Evolutionary conservation across 2,329 filamentous ascomycete genomes (phyloP), one percentile per base, ranked within the genome.

Genomic region (Aureobasidium namibiae): DNA sequence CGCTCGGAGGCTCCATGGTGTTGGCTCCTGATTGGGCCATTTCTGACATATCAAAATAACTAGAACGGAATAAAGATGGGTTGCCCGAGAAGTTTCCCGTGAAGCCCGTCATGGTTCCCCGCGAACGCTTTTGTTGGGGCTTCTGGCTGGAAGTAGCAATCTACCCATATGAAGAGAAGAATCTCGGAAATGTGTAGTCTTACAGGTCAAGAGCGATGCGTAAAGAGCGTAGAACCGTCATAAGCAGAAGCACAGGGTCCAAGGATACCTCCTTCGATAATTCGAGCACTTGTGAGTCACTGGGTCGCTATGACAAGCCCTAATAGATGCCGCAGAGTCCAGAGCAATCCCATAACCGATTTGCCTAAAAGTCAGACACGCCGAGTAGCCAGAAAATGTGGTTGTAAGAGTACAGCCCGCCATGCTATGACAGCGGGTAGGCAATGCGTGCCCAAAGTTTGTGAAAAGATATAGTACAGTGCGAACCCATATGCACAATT

Each of bases 401-500:
- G 33, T 52, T 45, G 52, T 45, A 54, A 33, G 31, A 56, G 31
- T 56, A 56, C 52, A 56, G 6, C 31, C 26, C 39, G 29, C 52
- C 23, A 26, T 14, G 3, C 8, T 34, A 6, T 14, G 18, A 14
- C 29, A 56, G 29, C 31, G 24, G 45, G 39, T 14, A 23, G 39
- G 39, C 52, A 36, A 44, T 14, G 14, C 5, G n/a, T 34, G 52
- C 52, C 52, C 18, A 44, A 42, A 33, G 14, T 36, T 44, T 45
- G 29, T 31, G 44, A 48, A 24, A 16, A 33, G 26, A 54, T 56
- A 45, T 56, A 56, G 52, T 56, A 56, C 52, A 57, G 41, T 57
- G 38, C 52, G 16, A 21, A 21, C 42, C 54, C 54, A 57, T 57
- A 57, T 57, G 42, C 54, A 57, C 42, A 57, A 26, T 45, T 16